phyloP scores from a whole-genome alignment of 148 eudicot species.

The Chenopodium album region DNA sequence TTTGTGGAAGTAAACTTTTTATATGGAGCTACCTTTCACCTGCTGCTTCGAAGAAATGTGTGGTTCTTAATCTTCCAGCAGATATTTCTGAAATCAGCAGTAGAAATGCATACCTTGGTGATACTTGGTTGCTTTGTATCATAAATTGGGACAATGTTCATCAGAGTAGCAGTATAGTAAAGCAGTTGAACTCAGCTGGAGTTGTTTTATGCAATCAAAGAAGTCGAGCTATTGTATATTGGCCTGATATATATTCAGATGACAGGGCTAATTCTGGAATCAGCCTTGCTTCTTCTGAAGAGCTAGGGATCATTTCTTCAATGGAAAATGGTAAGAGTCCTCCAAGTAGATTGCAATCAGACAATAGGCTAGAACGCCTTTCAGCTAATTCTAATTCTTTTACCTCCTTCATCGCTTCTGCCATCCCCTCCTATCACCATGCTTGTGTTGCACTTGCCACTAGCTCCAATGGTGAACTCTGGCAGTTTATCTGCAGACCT shows the following conservation, averaged over 20 bases:
- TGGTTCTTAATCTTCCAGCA: slow-evolving; percentile 66
- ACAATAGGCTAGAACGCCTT: slow-evolving; percentile 38
- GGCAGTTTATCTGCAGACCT: slow-evolving; percentile 73
- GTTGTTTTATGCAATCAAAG: slow-evolving; percentile 65
- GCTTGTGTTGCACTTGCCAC: slow-evolving; percentile 77
- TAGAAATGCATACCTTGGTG: slow-evolving; percentile 35
- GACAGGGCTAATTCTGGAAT: slow-evolving; percentile 38
- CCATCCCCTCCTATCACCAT: slow-evolving; percentile 42
- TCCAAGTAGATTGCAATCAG: slow-evolving; percentile 36
- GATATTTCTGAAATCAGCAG: slow-evolving; percentile 34
- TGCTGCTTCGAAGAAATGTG: slow-evolving; percentile 73
- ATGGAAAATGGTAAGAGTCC: slow-evolving; percentile 39
- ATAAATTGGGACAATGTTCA: slow-evolving; percentile 56
- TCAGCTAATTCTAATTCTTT: slow-evolving; percentile 38
- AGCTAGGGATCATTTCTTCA: slow-evolving; percentile 34
- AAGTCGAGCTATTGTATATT: slow-evolving; percentile 59
- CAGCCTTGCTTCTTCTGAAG: slow-evolving; percentile 47
- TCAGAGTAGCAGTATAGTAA: slow-evolving; percentile 29
- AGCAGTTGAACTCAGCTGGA: slow-evolving; percentile 58
- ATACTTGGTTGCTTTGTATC: slow-evolving; percentile 63
- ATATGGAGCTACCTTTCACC: slow-evolving; percentile 77
- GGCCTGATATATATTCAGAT: slow-evolving; percentile 75
- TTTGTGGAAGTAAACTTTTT: slow-evolving; percentile 71
- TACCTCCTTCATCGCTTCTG: slow-evolving; percentile 76
- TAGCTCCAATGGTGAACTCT: slow-evolving; percentile 70